Percentiles rank a stretch among this genome's conserved stretches.
Conservation (phyloP, 176 grass and related monocot species). For the Raddia guianensis region DNA sequence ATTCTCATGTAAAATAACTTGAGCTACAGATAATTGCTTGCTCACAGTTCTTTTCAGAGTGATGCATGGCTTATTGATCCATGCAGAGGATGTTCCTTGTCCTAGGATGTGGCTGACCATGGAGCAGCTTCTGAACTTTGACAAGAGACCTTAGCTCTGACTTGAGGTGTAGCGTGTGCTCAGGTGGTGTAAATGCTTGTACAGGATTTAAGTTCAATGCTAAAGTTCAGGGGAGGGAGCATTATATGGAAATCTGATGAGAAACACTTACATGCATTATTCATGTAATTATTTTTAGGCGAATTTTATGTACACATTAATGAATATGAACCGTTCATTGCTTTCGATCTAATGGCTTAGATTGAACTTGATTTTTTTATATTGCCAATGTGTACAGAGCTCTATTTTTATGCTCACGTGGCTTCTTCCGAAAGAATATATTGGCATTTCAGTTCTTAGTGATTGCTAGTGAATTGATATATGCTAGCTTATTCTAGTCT, state of each 20-base stretch:
- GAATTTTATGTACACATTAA: no score
- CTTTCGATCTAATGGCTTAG: no score
- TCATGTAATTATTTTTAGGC: no score
- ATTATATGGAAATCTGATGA: background rate
- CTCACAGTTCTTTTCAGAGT: slow-evolving; percentile 35
- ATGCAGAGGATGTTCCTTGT: slow-evolving; percentile 58
- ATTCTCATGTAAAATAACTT: slow-evolving; percentile 85
- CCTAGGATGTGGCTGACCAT: slow-evolving; percentile 53
- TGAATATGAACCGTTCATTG: no score
- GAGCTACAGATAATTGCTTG: slow-evolving; percentile 35
- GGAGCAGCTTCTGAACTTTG: slow-evolving; percentile 38
- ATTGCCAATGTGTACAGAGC: no score
- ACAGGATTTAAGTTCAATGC: slow-evolving; percentile 35
- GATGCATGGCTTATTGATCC: slow-evolving; percentile 52
- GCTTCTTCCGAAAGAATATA: background rate
- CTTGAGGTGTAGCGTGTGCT: slow-evolving; percentile 8
- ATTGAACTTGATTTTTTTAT: no score
- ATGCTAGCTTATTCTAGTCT: background rate
- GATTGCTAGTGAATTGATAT: background rate
- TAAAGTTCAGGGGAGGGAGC: background rate
- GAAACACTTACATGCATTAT: slow-evolving; percentile 3
- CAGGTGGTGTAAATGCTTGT: slow-evolving; percentile 59
- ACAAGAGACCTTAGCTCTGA: slow-evolving; percentile 31
- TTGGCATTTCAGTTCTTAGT: background rate
- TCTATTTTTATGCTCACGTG: background rate